Percentiles rank a stretch among this genome's conserved stretches.
These are phyloP conservation scores for Syzygium oleosum DNA, from an alignment of 345 rosid genomes.

Conservation along the genomic window DNA sequence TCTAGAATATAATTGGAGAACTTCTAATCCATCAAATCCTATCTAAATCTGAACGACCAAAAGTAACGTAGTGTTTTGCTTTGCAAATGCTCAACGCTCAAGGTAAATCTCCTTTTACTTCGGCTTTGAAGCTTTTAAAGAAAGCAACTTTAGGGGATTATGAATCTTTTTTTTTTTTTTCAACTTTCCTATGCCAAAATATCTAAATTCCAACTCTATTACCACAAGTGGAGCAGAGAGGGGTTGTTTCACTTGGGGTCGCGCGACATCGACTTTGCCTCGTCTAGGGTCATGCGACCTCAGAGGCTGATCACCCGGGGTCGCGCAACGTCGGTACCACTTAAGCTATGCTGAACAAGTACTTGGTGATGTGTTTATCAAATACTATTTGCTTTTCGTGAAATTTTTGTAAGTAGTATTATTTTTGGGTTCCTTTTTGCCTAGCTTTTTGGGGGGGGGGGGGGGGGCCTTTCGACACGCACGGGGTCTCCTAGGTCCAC, in stretches of 20 bases:
- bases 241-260: fast-evolving
- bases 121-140: not conserved
- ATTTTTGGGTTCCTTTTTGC: not conserved
- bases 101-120: not conserved
- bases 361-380: not conserved
- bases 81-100: not conserved
- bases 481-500: not conserved
- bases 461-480: not conserved
- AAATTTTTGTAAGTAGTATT: no score
- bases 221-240: not conserved
- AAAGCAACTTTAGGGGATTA: not conserved
- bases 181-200: not conserved
- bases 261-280: not conserved
- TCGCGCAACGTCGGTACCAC: not conserved
- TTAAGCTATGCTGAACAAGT: no score
- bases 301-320: fast-evolving
- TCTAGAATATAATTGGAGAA: not conserved
- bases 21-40: fast-evolving
- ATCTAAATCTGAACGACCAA: not conserved
- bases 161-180: not conserved
- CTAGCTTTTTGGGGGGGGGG: not conserved
- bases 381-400: not conserved
- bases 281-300: not conserved
- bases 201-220: not conserved
- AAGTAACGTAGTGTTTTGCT: no score